Percentiles rank a stretch among this genome's conserved stretches.
These are phyloP conservation scores for Fulvia fulva DNA, from an alignment of 2,329 filamentous ascomycete genomes.

Conservation along the genomic window DNA sequence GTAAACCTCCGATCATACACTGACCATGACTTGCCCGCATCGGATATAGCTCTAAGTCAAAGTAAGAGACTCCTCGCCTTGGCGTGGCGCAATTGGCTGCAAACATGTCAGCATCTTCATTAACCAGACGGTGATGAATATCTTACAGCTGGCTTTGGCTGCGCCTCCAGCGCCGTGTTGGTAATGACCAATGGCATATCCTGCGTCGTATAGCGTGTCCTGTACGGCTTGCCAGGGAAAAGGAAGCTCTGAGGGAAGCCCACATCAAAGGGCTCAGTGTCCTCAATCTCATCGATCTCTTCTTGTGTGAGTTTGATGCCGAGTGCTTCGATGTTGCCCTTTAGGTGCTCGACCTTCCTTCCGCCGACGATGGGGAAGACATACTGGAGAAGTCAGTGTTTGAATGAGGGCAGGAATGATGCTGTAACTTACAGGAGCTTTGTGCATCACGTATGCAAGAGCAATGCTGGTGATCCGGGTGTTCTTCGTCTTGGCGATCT, in stretches of 20 bases:
- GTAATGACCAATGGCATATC: constrained; percentile 14
- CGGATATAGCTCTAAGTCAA: constrained; percentile 5
- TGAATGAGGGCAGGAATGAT: constrained; percentile 1
- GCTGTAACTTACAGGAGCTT: constrained; percentile 7
- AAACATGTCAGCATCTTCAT: not conserved
- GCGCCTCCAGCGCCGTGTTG: constrained; percentile 16
- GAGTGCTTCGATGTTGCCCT: constrained; percentile 66
- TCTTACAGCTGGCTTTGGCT: constrained; percentile 10
- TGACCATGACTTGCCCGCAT: not conserved
- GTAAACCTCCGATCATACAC: no score
- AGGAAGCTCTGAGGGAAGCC: constrained; percentile 21
- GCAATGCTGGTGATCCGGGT: constrained; percentile 54
- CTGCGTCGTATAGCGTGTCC: constrained; percentile 14
- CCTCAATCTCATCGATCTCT: constrained; percentile 65
- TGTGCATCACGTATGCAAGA: constrained; percentile 41
- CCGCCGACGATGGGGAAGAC: constrained; percentile 70
- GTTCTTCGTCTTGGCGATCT: constrained; percentile 54
- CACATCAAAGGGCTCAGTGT: constrained; percentile 55
- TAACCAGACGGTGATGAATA: not conserved
- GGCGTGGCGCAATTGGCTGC: constrained; percentile 17
- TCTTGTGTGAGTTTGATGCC: constrained; percentile 55
- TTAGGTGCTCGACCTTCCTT: constrained; percentile 64
- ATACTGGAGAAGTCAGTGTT: constrained; percentile 5
- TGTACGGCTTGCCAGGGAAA: constrained; percentile 19
- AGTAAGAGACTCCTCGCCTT: constrained; percentile 15